Evolutionary conservation across 192 early-diverging fungal genomes (phyloP).

Genomic region (Thoreauomyces humboldtii): DNA sequence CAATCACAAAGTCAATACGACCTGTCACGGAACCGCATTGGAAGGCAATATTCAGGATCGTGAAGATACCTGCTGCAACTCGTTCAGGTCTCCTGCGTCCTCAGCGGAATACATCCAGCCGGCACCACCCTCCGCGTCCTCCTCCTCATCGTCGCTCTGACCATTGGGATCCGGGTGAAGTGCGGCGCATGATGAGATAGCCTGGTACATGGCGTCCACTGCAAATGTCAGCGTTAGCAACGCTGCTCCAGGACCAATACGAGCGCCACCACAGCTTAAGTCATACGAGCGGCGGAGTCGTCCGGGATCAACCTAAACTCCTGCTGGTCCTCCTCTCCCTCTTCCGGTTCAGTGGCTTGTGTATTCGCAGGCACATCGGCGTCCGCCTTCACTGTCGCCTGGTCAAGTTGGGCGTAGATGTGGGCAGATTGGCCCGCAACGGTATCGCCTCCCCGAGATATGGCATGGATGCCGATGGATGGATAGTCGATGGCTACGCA

Average conservation of each 20-base stretch:
- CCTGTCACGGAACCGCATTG: no score
- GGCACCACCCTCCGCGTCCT: conserved; percentile 40
- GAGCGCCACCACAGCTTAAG: no score
- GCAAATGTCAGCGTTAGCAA: neutral
- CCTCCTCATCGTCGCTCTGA: conserved; percentile 36
- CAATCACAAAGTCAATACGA: no score
- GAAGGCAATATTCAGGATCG: no score
- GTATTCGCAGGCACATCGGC: neutral
- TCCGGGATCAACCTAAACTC: conserved; percentile 63
- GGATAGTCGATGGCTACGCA: conserved; percentile 62
- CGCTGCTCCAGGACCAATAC: no score
- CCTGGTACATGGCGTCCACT: conserved; percentile 70
- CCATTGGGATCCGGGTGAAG: conserved; percentile 65
- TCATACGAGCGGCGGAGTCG: conserved; percentile 52
- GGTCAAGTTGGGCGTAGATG: conserved; percentile 69
- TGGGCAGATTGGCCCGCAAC: conserved; percentile 37
- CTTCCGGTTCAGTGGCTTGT: conserved; percentile 13
- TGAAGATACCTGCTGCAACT: conserved; percentile 24
- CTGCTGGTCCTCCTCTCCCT: conserved; percentile 43
- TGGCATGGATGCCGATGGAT: conserved; percentile 68
- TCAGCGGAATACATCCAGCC: conserved; percentile 25
- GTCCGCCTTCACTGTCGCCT: conserved; percentile 1
- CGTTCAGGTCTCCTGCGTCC: conserved; percentile 17
- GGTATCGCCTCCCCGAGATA: conserved; percentile 47
- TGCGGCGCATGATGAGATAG: conserved; percentile 62